phyloP scores from a whole-genome alignment of 2,329 filamentous ascomycete species.

The Sclerotinia borealis region DNA sequence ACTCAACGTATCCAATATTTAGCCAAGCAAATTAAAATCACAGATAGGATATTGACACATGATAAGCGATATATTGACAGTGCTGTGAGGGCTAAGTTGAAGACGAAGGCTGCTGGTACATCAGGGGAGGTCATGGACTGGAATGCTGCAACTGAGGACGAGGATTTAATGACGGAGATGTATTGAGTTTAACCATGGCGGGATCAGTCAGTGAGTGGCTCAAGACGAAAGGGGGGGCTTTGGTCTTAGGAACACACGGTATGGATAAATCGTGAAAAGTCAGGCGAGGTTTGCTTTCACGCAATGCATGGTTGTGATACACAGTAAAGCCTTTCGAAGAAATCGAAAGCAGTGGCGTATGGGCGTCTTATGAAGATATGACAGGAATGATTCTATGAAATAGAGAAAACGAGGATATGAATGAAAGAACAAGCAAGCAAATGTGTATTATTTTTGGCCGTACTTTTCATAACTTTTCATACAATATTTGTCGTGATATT shows the following conservation, averaged over 20 bases:
- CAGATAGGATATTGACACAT: constrained; percentile 48
- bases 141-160: constrained; percentile 26
- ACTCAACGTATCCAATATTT: constrained; percentile 41
- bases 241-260: not conserved
- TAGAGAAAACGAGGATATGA: constrained; percentile 4
- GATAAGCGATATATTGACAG: constrained; percentile 50
- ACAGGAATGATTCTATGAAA: constrained; percentile 5
- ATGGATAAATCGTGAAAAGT: not conserved
- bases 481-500: not conserved
- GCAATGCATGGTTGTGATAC: not conserved
- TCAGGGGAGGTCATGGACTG: constrained; percentile 21
- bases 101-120: constrained; percentile 33
- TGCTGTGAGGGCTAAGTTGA: constrained; percentile 41
- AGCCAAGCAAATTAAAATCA: constrained; percentile 43
- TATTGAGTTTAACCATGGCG: constrained; percentile 2
- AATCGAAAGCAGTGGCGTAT: constrained; percentile 12
- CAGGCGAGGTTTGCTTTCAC: not conserved
- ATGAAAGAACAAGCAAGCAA: not conserved
- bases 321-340: constrained; percentile 7
- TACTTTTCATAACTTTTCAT: not conserved
- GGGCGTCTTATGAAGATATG: constrained; percentile 12
- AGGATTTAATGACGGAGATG: constrained; percentile 29
- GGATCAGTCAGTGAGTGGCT: not conserved
- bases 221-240: not conserved
- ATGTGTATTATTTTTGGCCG: not conserved